Base-by-base conservation (phyloP, 306 rosid species). In the Vachellia collinsii region DNA sequence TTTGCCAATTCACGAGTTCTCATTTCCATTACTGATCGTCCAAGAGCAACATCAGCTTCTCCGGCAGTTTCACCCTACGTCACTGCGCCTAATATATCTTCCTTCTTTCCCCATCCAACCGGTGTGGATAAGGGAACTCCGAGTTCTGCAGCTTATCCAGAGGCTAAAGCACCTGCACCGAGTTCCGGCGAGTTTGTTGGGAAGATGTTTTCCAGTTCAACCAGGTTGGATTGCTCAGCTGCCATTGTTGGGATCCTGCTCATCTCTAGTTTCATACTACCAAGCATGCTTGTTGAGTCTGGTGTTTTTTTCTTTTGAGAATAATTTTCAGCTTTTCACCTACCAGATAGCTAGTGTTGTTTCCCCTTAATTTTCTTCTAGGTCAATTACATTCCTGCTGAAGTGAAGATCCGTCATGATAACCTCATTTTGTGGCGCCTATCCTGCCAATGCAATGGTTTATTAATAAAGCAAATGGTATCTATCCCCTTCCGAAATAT, bases 91-190 rank as follows among this genome's bases (percentile, higher is more conserved):
- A 80, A 85, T 47, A 80, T 88, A 67, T 81, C 88, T 22, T 84
- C 88, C 1, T 90, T 90, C 78, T 90, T 88, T 23, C 91, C 89
- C 34, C 78, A 86, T 80, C 83, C 92, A 36, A 66, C 88, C 16
- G 56, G 62, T 41, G 80, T 38, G 10, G 82, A 82, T 23, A 5
- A 29, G 17, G n/a, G 58, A 69, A 79, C 85, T 38, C 41, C 44
- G 74, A 78, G 61, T 67, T 59, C 73, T 11, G 81, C 82, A 36
- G 78, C 77, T 34, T 37, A 81, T 59, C 86, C 87, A 23, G 20
- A 44, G 11, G 6, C 72, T 3, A 76, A 54, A 56, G 77, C 84
- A 36, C 29, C 67, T 11, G 53, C 72, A 0, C 82, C 86, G 1
- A 77, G 54, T 80, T 76, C 88, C 0, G 86, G 88, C 44, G 86